Evolutionary conservation across 805 yeast genomes (phyloP).

Genomic region (Saccharomyces mikatae): DNA sequence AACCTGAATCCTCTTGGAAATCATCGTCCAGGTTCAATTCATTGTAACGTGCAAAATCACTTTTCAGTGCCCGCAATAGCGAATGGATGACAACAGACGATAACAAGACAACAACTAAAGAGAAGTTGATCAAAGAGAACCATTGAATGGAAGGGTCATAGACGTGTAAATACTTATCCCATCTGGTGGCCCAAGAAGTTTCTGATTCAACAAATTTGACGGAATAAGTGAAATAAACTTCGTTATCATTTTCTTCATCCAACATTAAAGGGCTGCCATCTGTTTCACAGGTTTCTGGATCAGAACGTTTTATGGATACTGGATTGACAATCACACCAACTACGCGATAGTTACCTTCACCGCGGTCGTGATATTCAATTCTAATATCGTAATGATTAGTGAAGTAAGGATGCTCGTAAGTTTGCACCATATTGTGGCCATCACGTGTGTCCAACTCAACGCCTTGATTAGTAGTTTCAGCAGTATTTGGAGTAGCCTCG

Average conservation of each 20-base stretch:
- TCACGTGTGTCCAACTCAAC: conserved; percentile 12
- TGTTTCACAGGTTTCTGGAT: conserved; percentile 29
- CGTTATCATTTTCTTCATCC: conserved; percentile 41
- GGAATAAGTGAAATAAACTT: conserved; percentile 77
- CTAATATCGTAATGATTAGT: conserved; percentile 73
- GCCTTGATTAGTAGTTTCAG: conserved; percentile 6
- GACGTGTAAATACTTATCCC: conserved; percentile 93
- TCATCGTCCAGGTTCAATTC: conserved; percentile 83
- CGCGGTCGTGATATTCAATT: conserved; percentile 76
- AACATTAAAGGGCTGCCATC: conserved; percentile 39
- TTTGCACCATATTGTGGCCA: conserved; percentile 12
- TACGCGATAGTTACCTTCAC: conserved; percentile 63
- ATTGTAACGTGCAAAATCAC: conserved; percentile 81
- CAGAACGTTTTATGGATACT: conserved; percentile 42
- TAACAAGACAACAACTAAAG: conserved; percentile 69
- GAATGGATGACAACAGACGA: conserved; percentile 74
- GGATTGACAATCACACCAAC: conserved; percentile 86
- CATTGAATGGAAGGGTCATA: conserved; percentile 92
- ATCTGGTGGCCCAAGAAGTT: conserved; percentile 94
- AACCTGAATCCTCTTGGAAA: conserved; percentile 86
- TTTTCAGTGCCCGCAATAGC: conserved; percentile 67
- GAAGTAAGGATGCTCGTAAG: conserved; percentile 44
- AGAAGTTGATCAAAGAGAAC: conserved; percentile 85
- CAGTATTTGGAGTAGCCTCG: neutral
- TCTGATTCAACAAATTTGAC: conserved; percentile 61